phyloP scores from a whole-genome alignment of 176 grass and related monocot genomes.

The Zoysia japonica region DNA sequence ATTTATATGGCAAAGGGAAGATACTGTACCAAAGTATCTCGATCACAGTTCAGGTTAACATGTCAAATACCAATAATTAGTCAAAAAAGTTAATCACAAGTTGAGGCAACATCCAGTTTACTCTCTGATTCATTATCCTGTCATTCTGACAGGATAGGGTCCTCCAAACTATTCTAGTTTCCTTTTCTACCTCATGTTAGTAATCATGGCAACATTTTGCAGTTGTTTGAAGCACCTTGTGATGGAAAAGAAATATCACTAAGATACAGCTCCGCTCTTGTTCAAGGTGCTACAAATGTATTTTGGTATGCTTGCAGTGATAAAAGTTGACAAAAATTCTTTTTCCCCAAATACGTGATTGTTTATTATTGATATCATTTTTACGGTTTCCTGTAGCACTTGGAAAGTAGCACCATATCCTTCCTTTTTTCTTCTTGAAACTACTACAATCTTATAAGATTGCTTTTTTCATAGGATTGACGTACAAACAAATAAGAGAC shows the following conservation, averaged over 20 bases:
- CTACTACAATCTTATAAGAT: constrained; percentile 11
- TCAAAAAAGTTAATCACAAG: not conserved
- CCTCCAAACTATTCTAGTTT: not conserved
- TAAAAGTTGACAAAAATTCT: constrained; percentile 12
- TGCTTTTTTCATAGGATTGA: constrained; percentile 66
- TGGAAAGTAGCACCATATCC: not conserved
- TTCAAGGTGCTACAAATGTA: constrained; percentile 91
- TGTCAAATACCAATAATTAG: not conserved
- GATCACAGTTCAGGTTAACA: not conserved
- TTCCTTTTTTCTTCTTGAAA: constrained; percentile 18
- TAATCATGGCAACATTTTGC: constrained; percentile 26
- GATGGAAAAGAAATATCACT: constrained; percentile 65
- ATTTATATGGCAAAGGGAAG: not conserved
- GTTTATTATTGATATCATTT: constrained; percentile 4
- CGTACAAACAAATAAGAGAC: constrained; percentile 86
- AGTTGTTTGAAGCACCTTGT: constrained; percentile 89
- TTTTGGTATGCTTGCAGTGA: constrained; percentile 74
- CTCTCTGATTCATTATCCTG: not conserved
- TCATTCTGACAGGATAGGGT: not conserved
- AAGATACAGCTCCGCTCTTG: constrained; percentile 92
- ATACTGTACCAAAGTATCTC: not conserved
- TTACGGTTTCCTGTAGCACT: constrained; percentile 1
- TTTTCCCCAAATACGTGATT: not conserved
- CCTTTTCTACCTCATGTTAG: constrained; percentile 20
- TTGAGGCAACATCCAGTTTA: not conserved